Evolutionary conservation across 1,284 basidiomycete species (phyloP), one percentile per base, ranked within the genome.

Genomic region (Trichosporon inkin): DNA sequence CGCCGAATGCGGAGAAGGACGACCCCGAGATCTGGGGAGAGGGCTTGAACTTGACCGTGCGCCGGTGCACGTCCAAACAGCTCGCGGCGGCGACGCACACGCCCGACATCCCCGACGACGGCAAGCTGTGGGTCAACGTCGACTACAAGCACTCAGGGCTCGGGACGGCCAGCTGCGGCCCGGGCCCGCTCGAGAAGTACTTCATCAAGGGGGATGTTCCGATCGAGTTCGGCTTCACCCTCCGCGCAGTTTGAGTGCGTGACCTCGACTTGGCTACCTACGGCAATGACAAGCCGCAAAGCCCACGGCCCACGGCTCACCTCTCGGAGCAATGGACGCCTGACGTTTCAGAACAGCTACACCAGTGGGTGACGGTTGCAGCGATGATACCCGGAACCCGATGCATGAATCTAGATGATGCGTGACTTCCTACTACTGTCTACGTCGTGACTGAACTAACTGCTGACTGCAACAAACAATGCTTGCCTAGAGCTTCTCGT

Each of bases 81-180:
- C 58, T 68, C 17, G 55, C 63, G 6, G 39, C 36, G 6, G 67
- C 67, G 1, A 54, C 36, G 13, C 65, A 67, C 52, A 63, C 60
- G 6, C 41, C 53, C 10, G 65, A 68, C 32, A 59, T 68, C 14
- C 49, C 24, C 35, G 20, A 63, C 2, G 52, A 62, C 10, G 61
- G 65, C 13, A 16, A 58, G 7, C 58, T 68, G 8, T 68, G 56
- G 58, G 47, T 68, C 17, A 61, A 67, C 40, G 22, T 68, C 34
- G 67, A 68, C 40, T 32, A 58, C 28, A 55, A 35, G 19, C 37
- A 61, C 14, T 34, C 49, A 10, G 67, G 67, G 10, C 24, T 68
- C 14, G 67, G 67, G 1, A 62, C 65, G 2, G 62, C 53, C 0
- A 49, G 58, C 8, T 67, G 65, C n/a, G 67, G 67, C 4, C 65